Percentiles rank a stretch among this genome's conserved stretches.
phyloP scores from a whole-genome alignment of 2,329 filamentous ascomycete species.

The Sarocladium kiliense region DNA sequence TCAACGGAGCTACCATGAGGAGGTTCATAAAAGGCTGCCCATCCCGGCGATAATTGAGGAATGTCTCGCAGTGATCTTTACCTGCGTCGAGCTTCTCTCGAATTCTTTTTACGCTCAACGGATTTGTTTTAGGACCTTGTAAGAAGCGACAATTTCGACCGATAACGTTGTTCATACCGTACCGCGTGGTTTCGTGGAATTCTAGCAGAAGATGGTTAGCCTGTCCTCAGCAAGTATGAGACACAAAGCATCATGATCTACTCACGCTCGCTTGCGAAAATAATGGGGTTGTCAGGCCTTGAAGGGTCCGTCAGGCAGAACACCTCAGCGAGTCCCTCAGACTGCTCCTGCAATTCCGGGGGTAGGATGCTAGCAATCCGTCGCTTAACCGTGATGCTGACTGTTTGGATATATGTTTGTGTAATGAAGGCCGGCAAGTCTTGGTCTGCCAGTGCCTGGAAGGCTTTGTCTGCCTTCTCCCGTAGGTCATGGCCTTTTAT shows the following conservation, averaged over 20 bases:
- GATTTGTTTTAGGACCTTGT: constrained; percentile 68
- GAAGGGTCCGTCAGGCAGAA: constrained; percentile 75
- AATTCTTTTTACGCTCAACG: constrained; percentile 55
- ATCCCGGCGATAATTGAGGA: constrained; percentile 74
- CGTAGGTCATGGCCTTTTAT: constrained; percentile 56
- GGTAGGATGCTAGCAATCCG: constrained; percentile 64
- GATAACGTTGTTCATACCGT: constrained; percentile 66
- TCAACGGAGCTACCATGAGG: constrained; percentile 66
- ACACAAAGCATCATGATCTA: too few relatives aligned
- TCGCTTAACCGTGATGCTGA: constrained; percentile 63
- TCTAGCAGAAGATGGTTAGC: constrained; percentile 42
- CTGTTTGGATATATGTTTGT: constrained; percentile 61
- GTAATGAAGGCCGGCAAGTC: constrained; percentile 70
- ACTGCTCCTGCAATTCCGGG: constrained; percentile 59
- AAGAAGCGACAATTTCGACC: constrained; percentile 76
- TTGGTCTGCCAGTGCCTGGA: constrained; percentile 58
- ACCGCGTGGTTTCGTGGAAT: constrained; percentile 70
- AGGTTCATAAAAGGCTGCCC: constrained; percentile 75
- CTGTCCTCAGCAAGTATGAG: constrained; percentile 9
- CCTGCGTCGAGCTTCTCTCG: constrained; percentile 55
- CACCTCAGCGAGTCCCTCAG: constrained; percentile 69
- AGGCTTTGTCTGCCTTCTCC: constrained; percentile 59
- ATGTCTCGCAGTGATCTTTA: constrained; percentile 67
- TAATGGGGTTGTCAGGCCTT: constrained; percentile 67
- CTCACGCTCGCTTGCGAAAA: constrained; percentile 69